A percentile compares a stretch with the other conserved stretches of the same genome.
Conservation (phyloP, 176 grass and related monocot species). For the Paspalum vaginatum region DNA sequence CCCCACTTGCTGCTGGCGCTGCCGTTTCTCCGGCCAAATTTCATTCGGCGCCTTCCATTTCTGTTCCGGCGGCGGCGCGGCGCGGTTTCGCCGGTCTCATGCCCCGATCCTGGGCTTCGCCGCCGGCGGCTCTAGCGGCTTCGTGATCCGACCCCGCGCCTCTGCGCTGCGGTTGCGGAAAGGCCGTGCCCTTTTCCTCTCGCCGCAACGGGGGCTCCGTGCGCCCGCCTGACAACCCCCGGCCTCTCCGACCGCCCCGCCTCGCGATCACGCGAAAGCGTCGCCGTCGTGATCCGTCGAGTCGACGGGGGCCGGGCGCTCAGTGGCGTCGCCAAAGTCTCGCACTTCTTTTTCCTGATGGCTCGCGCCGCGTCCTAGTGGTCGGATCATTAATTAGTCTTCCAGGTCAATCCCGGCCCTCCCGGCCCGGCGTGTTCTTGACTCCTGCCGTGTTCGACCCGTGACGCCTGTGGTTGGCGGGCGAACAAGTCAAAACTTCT, state of each 20-base stretch:
- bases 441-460: constrained; percentile 42
- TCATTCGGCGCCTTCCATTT: not conserved
- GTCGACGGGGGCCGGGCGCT: too few species aligned
- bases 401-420: constrained; percentile 42
- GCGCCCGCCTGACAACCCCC: not conserved
- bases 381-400: constrained; percentile 44
- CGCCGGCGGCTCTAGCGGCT: not conserved
- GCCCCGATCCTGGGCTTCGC: not conserved
- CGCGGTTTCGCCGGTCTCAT: not conserved
- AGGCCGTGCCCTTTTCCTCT: not conserved
- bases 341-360: not conserved
- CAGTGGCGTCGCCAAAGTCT: constrained; percentile 18
- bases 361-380: constrained; percentile 21
- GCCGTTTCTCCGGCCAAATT: constrained; percentile 1
- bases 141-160: constrained; percentile 31
- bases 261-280: constrained; percentile 42
- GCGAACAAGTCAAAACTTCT: not conserved
- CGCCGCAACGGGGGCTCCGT: constrained; percentile 38
- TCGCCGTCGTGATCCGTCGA: constrained; percentile 31
- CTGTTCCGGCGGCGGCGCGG: constrained; percentile 3
- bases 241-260: not conserved
- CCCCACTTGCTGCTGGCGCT: too few species aligned
- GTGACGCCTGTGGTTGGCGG: constrained; percentile 43
- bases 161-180: not conserved
- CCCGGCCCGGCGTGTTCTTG: constrained; percentile 29